phyloP scores from a whole-genome alignment of 768 basidiomycete species.

The Cantharellus cinnabarinus region DNA sequence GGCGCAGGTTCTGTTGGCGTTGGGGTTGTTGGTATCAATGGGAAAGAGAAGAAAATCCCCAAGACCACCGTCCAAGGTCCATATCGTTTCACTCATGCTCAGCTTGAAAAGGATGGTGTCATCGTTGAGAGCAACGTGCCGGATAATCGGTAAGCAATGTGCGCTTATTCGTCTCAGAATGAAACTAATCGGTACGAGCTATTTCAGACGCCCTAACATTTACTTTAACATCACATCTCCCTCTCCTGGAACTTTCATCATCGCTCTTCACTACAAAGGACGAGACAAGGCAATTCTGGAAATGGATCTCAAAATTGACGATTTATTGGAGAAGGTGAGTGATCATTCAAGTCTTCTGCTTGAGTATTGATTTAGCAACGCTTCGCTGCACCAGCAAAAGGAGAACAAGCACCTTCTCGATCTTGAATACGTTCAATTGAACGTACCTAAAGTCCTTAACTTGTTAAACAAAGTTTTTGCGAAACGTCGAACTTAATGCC shows the following conservation, averaged over 20 bases:
- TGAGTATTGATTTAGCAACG: neutral
- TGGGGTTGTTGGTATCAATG: conserved; percentile 86
- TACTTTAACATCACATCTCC: conserved; percentile 99
- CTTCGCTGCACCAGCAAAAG: conserved; percentile 53
- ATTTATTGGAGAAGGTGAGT: conserved; percentile 83
- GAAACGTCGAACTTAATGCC: conserved; percentile 29
- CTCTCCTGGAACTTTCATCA: conserved; percentile 95
- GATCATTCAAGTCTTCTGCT: neutral
- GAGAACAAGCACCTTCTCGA: conserved; percentile 94
- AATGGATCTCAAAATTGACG: conserved; percentile 99
- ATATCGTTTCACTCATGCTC: conserved; percentile 93
- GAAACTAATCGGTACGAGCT: conserved; percentile 1
- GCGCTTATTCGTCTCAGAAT: conserved; percentile 1
- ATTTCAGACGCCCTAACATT: conserved; percentile 73
- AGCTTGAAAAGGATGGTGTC: conserved; percentile 96
- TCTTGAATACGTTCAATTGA: conserved; percentile 92
- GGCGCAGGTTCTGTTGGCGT: conserved; percentile 62
- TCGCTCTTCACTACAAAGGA: conserved; percentile 96
- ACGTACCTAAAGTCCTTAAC: conserved; percentile 84
- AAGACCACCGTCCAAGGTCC: conserved; percentile 83
- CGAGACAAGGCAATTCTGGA: conserved; percentile 97
- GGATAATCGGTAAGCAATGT: conserved; percentile 61
- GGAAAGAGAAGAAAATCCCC: conserved; percentile 84
- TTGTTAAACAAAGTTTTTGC: conserved; percentile 80
- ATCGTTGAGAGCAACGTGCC: conserved; percentile 99